Evolutionary conservation across 73 alveolate genomes (phyloP), one percentile per base, ranked within the genome.

Genomic region (Tetrahymena borealis): DNA sequence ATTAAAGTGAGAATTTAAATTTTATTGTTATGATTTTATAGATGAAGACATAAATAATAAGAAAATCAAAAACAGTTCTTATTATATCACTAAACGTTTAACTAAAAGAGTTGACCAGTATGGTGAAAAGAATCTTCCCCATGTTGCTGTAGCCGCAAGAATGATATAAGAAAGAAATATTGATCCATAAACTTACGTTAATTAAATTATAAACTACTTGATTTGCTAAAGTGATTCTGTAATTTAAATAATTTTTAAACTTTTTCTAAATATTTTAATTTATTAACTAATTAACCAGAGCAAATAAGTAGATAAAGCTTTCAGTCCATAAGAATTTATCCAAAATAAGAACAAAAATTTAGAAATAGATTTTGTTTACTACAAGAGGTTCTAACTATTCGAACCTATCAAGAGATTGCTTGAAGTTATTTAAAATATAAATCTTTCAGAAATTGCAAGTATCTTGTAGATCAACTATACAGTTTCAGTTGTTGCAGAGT

Each of bases 81-180:
- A 78, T 31, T 95, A 96, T 38, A 98, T 98, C 90, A 96, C 98
- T 11, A 98, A 98, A 96, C 97, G 97, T 94, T 93, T 98, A 77
- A 98, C 99, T 9, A 98, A 97, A 94, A 95, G 98, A 32, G 96
- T 97, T 4, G 95, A 96, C 79, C 99, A 98, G 79, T 98, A 97
- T 91, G 92, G 94, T 38, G 99, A 98, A 91, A 93, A 96, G 78
- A 94, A 93, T 15, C 91, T 94, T 35, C 97, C 91, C 38, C 99
- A 99, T 40, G 99, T 98, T 95, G 99, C 98, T 20, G 96, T 93
- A 32, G 99, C 98, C 1, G 99, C 99, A 20, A 95, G 91, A 90
- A 91, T 99, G 78, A 42, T 97, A 94, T 94, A 96, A 92, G 97
- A 94, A 35, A 93, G 94, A 39, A 99, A 99, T 28, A 97, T 96